Base-by-base conservation (phyloP, 768 basidiomycete genomes). In the Strobilomyces echinocephalus region DNA sequence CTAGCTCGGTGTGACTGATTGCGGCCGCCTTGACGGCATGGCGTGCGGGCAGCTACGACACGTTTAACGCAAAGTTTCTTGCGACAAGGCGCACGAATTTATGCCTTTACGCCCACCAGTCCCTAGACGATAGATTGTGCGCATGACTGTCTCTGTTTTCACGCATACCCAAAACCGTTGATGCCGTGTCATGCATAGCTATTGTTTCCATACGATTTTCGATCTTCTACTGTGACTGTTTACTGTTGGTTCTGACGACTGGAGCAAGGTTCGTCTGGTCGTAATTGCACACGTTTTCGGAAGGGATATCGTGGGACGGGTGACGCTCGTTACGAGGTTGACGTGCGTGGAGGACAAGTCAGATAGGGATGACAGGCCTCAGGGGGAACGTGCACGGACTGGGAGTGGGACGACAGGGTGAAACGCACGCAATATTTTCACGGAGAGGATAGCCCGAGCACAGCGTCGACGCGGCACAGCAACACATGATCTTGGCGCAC, bases 31-130 rank as follows among this genome's bases (percentile, higher is more conserved):
- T 49, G 52, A 60, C 58, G 60, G 54, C 46, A 56, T 50, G 53
- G 28, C 34, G 36, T 41, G 21, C 53, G 48, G 58, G 49, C 60
- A 71, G 78, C 73, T 33, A 74, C 73, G 49, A 82, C 82, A 40
- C 75, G 74, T 21, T 70, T 84, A 38, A 84, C 82, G 43, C 74
- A 79, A 57, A 81, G 76, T 61, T 83, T 84, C 52, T 65, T 81
- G 59, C 69, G 78, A 50, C 82, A 84, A 66, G 79, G 78, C 41
- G 79, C 81, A 52, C 76, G 76, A 59, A 79, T 81, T 68, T 79
- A 79, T 65, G 77, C 79, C 54, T 74, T 78, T 70, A 73, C 73
- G 57, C 71, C 75, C 47, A 71, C 60, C 54, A 63, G 53, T 51
- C 60, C 67, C 42, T 72, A 70, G 69, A 70, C 40, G 46, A 54